These are phyloP conservation scores for Biancaea sappan DNA, from an alignment of 306 rosid species.

Conservation along the genomic window DNA sequence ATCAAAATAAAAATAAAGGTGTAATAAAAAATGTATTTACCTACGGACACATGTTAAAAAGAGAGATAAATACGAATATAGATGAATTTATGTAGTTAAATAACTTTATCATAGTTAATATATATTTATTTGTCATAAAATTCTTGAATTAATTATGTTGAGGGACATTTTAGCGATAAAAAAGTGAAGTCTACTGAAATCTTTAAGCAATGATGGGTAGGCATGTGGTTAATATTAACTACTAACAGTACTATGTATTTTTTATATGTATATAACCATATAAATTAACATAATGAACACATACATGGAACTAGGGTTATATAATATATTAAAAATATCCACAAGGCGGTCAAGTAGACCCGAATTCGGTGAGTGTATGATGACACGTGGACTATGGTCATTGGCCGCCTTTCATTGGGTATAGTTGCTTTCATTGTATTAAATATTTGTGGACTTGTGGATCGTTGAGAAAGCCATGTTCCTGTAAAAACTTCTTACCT, in stretches of 20 bases:
- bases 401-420: slow-evolving; percentile 6
- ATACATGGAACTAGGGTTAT: neutral
- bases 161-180: slow-evolving; percentile 37
- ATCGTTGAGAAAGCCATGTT: no score
- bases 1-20: no score
- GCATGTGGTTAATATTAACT: slow-evolving; percentile 13
- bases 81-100: no score
- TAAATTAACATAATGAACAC: neutral
- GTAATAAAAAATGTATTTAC: no score
- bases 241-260: neutral
- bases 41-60: no score
- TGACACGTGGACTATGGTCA: slow-evolving; percentile 28
- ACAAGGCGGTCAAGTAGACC: slow-evolving; percentile 28
- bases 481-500: no score
- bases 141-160: neutral
- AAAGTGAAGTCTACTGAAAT: slow-evolving; percentile 24
- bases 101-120: no score
- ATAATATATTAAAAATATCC: neutral
- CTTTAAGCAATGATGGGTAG: neutral
- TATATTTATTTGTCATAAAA: no score
- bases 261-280: neutral
- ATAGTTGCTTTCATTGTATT: neutral
- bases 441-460: neutral
- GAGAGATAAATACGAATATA: no score
- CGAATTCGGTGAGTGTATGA: neutral